Conservation (phyloP, 768 basidiomycete species). For the Boletus rufocinnamomeus region DNA sequence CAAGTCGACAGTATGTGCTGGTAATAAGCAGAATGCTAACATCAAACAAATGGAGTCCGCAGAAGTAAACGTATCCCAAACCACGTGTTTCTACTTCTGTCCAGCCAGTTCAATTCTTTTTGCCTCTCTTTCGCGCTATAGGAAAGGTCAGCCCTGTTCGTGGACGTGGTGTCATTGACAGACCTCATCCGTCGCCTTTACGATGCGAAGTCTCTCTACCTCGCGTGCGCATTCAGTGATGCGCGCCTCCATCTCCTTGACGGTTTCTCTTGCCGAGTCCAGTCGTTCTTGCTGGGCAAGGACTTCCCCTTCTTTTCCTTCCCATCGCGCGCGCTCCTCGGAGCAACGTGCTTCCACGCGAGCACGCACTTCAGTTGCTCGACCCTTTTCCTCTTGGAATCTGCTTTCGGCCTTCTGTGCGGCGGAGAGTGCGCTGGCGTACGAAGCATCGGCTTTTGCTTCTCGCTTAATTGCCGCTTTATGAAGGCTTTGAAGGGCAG, state of each 20-base stretch:
- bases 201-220: constrained; percentile 62
- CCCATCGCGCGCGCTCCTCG: constrained; percentile 61
- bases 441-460: constrained; percentile 51
- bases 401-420: constrained; percentile 66
- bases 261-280: constrained; percentile 52
- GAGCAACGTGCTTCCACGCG: constrained; percentile 47
- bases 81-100: constrained; percentile 7
- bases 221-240: constrained; percentile 74
- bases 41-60: neutral
- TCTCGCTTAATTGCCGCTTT: constrained; percentile 68
- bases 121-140: constrained; percentile 55
- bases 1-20: neutral
- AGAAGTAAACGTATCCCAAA: neutral
- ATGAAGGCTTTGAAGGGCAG: constrained; percentile 69
- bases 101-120: constrained; percentile 44
- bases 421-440: constrained; percentile 52
- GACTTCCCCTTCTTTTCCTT: constrained; percentile 51
- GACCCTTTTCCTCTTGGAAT: constrained; percentile 62
- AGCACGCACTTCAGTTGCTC: constrained; percentile 51
- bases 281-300: constrained; percentile 49
- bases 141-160: constrained; percentile 5
- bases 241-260: constrained; percentile 58
- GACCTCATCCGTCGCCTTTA: constrained; percentile 69
- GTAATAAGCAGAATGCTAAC: neutral
- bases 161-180: constrained; percentile 13